Evolutionary conservation across 768 basidiomycete genomes (phyloP), one percentile per base, ranked within the genome.

Genomic region (Mrakia gelida): DNA sequence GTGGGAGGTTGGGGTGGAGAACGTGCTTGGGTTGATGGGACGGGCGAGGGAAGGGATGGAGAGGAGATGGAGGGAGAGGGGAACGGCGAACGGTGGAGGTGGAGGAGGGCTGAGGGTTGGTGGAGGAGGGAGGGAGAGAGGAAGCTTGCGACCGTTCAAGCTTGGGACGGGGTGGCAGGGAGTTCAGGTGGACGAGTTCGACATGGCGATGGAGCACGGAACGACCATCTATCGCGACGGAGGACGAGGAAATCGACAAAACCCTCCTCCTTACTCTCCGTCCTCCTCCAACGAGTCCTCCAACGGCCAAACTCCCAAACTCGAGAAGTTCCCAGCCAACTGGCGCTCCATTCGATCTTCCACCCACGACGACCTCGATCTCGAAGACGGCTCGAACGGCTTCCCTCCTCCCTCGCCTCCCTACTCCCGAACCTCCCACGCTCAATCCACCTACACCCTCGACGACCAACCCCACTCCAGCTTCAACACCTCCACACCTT

Each of bases 241-340:
- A 38, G 1, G 30, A 49, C 3, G n/a, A 23, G 30, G 63, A n/a
- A n/a, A 30, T 6, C 21, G n/a, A 21, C 65, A 26, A 23, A 41
- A 70, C 11, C 75, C 75, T 13, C 75, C 75, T 23, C 75, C 75
- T 7, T 76, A 76, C 75, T 70, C 75, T 26, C 75, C 67, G 3
- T 54, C 75, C 2, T 54, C 52, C 15, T 65, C 54, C 52, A 43
- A 75, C 49, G 49, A 26, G 43, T 26, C 34, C 52, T 26, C 38
- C 3, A 54, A 38, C 34, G 56, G 41, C 28, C 49, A 26, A 38
- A 59, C 30, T 21, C 34, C 41, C 45, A 70, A 26, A 11, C 10
- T 28, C 32, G 75, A n/a, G 4, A 41, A 43, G 52, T 38, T 43
- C 38, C 26, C 68, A n/a, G 18, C 56, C 9, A 10, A 38, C 23